These are phyloP conservation scores for Termitomyces sp. DNA, from an alignment of 768 basidiomycete genomes.

Conservation along the genomic window DNA sequence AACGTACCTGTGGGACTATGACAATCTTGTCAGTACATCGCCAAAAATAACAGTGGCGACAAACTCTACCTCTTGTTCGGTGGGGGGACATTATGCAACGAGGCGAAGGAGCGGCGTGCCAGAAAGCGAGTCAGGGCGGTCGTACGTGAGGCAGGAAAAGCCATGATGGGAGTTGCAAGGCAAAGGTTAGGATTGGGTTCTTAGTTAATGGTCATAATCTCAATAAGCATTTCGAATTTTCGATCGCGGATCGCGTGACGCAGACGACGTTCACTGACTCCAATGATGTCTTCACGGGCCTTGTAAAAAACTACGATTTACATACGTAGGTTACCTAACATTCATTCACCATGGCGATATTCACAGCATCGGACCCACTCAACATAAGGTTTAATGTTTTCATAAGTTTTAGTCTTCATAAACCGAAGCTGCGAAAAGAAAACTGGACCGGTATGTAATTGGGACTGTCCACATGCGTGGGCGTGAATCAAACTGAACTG, in stretches of 20 bases:
- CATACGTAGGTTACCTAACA: background rate
- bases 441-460: background rate
- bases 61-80: slow-evolving; percentile 37
- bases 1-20: slow-evolving; percentile 56
- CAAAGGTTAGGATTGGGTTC: background rate
- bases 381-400: background rate
- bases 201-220: background rate
- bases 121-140: slow-evolving; percentile 17
- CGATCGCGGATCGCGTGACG: background rate
- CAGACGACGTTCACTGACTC: background rate
- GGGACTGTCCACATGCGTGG: background rate
- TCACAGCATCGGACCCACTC: background rate
- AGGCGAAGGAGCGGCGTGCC: slow-evolving; percentile 40
- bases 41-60: slow-evolving; percentile 10
- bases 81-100: slow-evolving; percentile 31
- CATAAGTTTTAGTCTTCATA: background rate
- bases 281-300: background rate
- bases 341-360: background rate
- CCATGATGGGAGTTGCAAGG: slow-evolving; percentile 2
- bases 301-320: background rate
- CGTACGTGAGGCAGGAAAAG: slow-evolving; percentile 12
- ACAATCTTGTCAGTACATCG: slow-evolving; percentile 6
- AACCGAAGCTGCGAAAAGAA: background rate
- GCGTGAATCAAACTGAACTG: background rate
- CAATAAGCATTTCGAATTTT: background rate